Base-by-base conservation (phyloP, 306 rosid genomes). In the Sicyos edulis region DNA sequence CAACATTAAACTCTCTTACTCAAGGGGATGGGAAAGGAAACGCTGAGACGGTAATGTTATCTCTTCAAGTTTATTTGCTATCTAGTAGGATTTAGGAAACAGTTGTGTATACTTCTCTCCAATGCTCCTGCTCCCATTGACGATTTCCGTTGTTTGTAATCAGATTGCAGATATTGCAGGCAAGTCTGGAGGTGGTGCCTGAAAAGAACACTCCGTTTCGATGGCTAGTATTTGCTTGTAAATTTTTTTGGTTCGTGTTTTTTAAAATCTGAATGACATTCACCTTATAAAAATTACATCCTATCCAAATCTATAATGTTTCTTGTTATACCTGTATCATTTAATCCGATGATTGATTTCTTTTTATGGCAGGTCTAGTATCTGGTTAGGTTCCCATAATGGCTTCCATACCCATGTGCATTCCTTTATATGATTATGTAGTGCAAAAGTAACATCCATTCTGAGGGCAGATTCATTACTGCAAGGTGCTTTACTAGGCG, bases 131-230 rank as follows among this genome's bases (percentile, higher is more conserved):
- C 37, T 81, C 29, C 81, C 40, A 45, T 9, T 51, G 11, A 42
- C 11, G 47, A 42, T 42, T 42, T 2, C 47, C 12, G 9, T 42
- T 42, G 10, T 42, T 42, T 42, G 47, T 42, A 42, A 42, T 42
- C 47, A 42, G 47, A 42, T 42, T 42, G 10, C 47, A 42, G 47
- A 42, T 42, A 42, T 42, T 42, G 11, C 47, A 5, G 89, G 96
- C 55, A 80, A 83, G 51, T 84, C 87, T 76, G 97, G 88, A 54
- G 89, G 87, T 61, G 92, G 78, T n/a, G 81, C 80, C 56, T 93
- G 88, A 88, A 55, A 57, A 45, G 54, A 77, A 58, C 75, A 69
- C 34, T 70, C 79, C 29, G 52, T 80, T n/a, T 50, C 68, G 42
- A 77, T 22, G 77, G 79, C 59, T 26, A 26, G 8, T 59, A 50